These are phyloP conservation scores for Favolaschia claudopus DNA, from an alignment of 768 basidiomycete species.

Conservation along the genomic window DNA sequence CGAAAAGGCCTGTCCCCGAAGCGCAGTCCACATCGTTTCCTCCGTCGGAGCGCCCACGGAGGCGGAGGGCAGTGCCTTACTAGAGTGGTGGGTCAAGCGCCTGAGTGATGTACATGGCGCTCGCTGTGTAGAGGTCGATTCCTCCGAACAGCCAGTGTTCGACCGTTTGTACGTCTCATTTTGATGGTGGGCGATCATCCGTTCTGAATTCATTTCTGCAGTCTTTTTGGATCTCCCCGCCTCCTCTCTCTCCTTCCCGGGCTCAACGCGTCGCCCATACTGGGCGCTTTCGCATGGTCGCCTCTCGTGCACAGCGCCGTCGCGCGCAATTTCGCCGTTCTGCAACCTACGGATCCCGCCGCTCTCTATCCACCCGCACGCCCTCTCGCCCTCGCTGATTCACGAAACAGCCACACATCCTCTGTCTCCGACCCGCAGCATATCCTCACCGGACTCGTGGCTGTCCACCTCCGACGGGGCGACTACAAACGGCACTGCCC, in stretches of 20 bases:
- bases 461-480: constrained; percentile 63
- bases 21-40: constrained; percentile 40
- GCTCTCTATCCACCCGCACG: constrained; percentile 25
- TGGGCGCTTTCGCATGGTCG: constrained; percentile 61
- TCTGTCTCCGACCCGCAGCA: constrained; percentile 10
- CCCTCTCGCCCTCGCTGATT: constrained; percentile 12
- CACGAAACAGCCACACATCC: too few species aligned
- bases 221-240: constrained; percentile 53
- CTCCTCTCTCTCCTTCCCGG: constrained; percentile 52
- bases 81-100: constrained; percentile 58
- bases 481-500: constrained; percentile 65
- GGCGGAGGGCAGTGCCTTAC: constrained; percentile 49
- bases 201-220: constrained; percentile 25
- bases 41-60: constrained; percentile 43
- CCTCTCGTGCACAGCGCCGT: constrained; percentile 58
- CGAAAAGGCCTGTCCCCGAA: constrained; percentile 53
- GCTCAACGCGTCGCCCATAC: constrained; percentile 56
- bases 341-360: constrained; percentile 43
- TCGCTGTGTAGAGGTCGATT: constrained; percentile 55
- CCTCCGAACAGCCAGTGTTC: constrained; percentile 49
- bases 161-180: constrained; percentile 54
- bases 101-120: constrained; percentile 42
- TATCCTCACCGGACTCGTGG: constrained; percentile 53
- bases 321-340: constrained; percentile 53
- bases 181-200: background rate